A percentile compares a stretch with the other conserved stretches of the same genome.
These are phyloP conservation scores for Litchi chinensis DNA, from an alignment of 345 rosid species.

Conservation along the genomic window DNA sequence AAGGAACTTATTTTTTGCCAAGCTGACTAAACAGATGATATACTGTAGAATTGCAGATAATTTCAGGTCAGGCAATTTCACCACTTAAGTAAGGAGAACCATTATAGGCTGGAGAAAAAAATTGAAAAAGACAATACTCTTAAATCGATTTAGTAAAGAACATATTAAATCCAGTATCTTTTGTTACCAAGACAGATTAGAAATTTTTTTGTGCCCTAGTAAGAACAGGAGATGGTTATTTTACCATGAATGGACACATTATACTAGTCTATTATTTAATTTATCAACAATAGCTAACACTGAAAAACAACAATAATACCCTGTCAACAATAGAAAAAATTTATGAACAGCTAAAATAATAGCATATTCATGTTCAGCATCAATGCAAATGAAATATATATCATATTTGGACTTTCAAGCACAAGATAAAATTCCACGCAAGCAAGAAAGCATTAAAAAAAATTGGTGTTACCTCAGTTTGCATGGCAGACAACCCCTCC, in stretches of 20 bases:
- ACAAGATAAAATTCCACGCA: not conserved
- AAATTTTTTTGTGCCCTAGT: not conserved
- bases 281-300: not conserved
- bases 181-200: not conserved
- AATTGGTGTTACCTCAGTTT: slow-evolving; percentile 66
- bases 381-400: not conserved
- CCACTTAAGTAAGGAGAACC: not conserved
- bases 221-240: not conserved
- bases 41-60: not conserved
- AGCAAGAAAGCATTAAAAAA: not conserved
- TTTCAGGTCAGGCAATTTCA: not conserved
- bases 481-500: slow-evolving; percentile 81
- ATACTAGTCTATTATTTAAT: not conserved
- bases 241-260: not conserved
- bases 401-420: not conserved
- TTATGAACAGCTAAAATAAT: not conserved
- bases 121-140: not conserved
- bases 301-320: not conserved
- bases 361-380: not conserved
- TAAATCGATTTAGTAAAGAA: not conserved
- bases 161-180: not conserved
- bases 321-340: not conserved
- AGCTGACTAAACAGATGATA: not conserved
- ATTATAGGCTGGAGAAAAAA: not conserved
- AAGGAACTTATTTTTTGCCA: not conserved